phyloP scores from a whole-genome alignment of 2,329 filamentous ascomycete species.

The Pezicula radicicola region DNA sequence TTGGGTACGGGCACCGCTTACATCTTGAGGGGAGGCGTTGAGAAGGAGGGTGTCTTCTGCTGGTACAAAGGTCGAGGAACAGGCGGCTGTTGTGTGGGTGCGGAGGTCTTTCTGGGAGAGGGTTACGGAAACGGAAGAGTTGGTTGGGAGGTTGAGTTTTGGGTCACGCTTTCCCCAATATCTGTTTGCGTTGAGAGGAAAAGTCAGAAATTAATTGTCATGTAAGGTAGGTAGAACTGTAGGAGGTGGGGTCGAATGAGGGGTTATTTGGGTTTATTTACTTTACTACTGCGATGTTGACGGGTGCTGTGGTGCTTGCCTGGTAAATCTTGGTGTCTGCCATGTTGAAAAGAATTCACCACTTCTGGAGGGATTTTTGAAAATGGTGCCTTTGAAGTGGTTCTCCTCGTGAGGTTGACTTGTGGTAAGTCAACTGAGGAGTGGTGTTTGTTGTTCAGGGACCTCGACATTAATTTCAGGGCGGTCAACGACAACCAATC shows the following conservation, averaged over 20 bases:
- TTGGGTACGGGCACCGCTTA: slow-evolving; percentile 86
- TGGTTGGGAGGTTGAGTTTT: slow-evolving; percentile 93
- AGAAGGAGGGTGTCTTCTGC: slow-evolving; percentile 72
- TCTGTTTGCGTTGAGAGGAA: slow-evolving; percentile 31
- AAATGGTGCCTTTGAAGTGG: background rate
- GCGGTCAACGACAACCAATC: slow-evolving; percentile 21
- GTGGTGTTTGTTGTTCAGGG: background rate
- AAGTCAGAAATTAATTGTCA: background rate
- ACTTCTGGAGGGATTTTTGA: background rate
- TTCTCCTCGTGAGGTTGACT: background rate
- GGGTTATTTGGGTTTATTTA: slow-evolving; percentile 36
- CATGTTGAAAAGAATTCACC: slow-evolving; percentile 19
- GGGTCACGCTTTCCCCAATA: slow-evolving; percentile 98
- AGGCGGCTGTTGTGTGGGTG: slow-evolving; percentile 93
- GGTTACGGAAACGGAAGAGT: slow-evolving; percentile 95
- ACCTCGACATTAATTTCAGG: slow-evolving; percentile 5
- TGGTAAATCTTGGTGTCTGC: slow-evolving; percentile 62
- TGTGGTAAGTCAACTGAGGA: background rate
- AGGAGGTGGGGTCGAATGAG: slow-evolving; percentile 10
- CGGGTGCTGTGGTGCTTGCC: slow-evolving; percentile 92
- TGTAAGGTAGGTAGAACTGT: background rate
- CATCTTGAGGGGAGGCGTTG: slow-evolving; percentile 79
- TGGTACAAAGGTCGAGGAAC: slow-evolving; percentile 65
- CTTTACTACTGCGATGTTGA: slow-evolving; percentile 99
- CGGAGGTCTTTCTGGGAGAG: slow-evolving; percentile 91